Evolutionary conservation across 352 stramenopile species (phyloP).

Genomic region (Albugo laibachii): DNA sequence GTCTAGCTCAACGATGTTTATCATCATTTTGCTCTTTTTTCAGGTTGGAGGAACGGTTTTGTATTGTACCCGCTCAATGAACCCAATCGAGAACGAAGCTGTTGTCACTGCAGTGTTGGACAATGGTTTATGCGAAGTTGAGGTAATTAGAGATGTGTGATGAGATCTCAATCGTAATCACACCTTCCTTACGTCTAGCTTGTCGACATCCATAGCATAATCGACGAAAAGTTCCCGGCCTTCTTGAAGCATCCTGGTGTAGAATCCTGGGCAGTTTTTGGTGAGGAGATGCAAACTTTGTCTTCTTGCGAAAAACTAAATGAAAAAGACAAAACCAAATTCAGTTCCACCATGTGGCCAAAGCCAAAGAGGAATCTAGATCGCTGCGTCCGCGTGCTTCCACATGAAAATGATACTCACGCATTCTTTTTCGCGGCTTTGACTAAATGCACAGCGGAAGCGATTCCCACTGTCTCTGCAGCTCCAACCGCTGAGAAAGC

Average conservation of each 20-base stretch:
- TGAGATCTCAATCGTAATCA: slow-evolving; percentile 16
- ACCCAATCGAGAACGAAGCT: slow-evolving; percentile 70
- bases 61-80: slow-evolving; percentile 64
- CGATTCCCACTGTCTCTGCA: slow-evolving; percentile 14
- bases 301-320: slow-evolving; percentile 26
- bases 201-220: no score
- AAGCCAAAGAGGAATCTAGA: slow-evolving; percentile 65
- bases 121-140: slow-evolving; percentile 35
- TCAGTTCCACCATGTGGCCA: slow-evolving; percentile 72
- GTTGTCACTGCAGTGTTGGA: slow-evolving; percentile 58
- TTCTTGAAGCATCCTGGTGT: no score
- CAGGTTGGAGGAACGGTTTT: slow-evolving; percentile 28
- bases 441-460: slow-evolving; percentile 48
- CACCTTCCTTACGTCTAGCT: no score
- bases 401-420: slow-evolving; percentile 95
- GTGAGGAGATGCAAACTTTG: slow-evolving; percentile 21
- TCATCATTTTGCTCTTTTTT: slow-evolving; percentile 14
- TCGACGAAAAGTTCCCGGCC: no score
- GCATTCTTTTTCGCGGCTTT: slow-evolving; percentile 97
- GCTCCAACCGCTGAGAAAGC: no score
- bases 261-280: slow-evolving; percentile 32
- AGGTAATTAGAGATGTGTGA: slow-evolving; percentile 20
- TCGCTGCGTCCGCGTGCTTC: slow-evolving; percentile 86
- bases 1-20: neutral
- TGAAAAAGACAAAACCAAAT: slow-evolving; percentile 24